These are phyloP conservation scores for Alternaria ethzedia DNA, from an alignment of 2,329 filamentous ascomycete genomes.

Conservation along the genomic window DNA sequence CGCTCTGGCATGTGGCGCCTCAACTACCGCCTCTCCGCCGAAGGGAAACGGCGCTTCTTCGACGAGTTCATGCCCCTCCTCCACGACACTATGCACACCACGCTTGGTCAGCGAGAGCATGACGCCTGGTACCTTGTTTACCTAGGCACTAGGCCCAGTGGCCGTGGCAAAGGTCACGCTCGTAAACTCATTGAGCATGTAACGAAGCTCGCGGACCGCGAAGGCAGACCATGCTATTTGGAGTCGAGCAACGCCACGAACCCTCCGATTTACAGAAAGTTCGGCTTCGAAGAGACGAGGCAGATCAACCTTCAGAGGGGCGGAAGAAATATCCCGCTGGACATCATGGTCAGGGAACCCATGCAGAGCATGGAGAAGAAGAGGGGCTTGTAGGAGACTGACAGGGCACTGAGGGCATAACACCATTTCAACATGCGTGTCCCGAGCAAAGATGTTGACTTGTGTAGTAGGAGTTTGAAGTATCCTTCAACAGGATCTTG, in stretches of 20 bases:
- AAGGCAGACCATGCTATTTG: constrained; percentile 74
- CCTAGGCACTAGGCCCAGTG: constrained; percentile 74
- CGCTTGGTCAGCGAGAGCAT: constrained; percentile 70
- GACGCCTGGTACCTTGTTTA: constrained; percentile 84
- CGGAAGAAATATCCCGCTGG: constrained; percentile 66
- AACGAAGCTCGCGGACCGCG: constrained; percentile 68
- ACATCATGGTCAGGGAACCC: constrained; percentile 84
- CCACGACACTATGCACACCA: constrained; percentile 71
- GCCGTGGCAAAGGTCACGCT: constrained; percentile 75
- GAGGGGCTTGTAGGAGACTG: constrained; percentile 11
- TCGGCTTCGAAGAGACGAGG: constrained; percentile 72
- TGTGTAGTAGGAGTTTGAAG: background rate
- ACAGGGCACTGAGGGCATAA: constrained; percentile 1
- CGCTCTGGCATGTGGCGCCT: constrained; percentile 80
- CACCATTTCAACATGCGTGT: constrained; percentile 34
- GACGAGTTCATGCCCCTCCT: constrained; percentile 77
- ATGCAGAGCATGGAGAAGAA: constrained; percentile 24
- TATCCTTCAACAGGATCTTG: constrained; percentile 32
- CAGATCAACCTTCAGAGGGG: constrained; percentile 68
- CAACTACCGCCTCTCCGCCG: constrained; percentile 73
- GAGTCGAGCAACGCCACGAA: constrained; percentile 77
- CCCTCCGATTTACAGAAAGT: constrained; percentile 73
- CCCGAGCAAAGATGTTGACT: constrained; percentile 2
- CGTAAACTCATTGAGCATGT: constrained; percentile 74
- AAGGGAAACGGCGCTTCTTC: constrained; percentile 78